These are phyloP conservation scores for Colletotrichum sp. DNA, from an alignment of 2,329 filamentous ascomycete genomes.

Conservation along the genomic window DNA sequence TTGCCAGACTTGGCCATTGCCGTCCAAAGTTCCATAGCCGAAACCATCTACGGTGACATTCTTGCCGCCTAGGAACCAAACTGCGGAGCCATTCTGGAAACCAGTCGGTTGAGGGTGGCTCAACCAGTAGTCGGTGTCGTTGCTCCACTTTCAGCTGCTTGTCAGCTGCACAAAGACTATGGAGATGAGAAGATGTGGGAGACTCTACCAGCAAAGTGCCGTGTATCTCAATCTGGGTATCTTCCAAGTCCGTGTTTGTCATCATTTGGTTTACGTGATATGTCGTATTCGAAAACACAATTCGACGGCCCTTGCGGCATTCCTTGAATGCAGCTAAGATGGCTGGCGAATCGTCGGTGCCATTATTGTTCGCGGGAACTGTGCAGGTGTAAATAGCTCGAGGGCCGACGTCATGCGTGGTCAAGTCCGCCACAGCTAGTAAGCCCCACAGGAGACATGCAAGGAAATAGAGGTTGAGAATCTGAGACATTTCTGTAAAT, in stretches of 20 bases:
- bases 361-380: not conserved
- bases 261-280: not conserved
- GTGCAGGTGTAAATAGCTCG: not conserved
- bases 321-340: not conserved
- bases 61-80: not conserved
- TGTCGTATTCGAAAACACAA: not conserved
- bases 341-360: not conserved
- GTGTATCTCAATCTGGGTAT: not conserved
- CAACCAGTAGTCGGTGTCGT: not conserved
- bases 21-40: not conserved
- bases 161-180: not conserved
- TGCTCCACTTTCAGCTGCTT: not conserved
- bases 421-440: not conserved
- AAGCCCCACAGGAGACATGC: not conserved
- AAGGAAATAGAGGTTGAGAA: not conserved
- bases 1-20: not conserved
- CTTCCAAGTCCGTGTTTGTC: not conserved
- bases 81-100: not conserved
- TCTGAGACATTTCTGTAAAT: accelerated
- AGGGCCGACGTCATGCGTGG: not conserved
- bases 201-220: not conserved
- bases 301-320: not conserved
- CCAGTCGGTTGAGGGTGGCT: not conserved
- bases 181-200: too few species aligned
- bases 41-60: not conserved